These are phyloP conservation scores for Penicillium samsonianum DNA, from an alignment of 495 filamentous ascomycete species.

Conservation along the genomic window DNA sequence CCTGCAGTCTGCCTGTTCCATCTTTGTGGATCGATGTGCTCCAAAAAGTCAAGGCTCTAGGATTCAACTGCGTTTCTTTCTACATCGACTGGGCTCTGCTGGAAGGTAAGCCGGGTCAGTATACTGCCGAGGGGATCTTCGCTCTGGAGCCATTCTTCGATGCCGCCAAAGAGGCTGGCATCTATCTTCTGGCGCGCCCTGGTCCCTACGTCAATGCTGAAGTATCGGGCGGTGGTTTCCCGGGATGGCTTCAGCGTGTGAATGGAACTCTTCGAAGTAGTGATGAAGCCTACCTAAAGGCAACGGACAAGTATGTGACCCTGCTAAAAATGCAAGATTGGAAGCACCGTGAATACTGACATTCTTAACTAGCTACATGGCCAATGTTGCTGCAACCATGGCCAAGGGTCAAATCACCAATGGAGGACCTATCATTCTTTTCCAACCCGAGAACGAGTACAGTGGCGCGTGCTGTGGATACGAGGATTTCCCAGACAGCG, in stretches of 20 bases:
- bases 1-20: constrained; percentile 65
- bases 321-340: background rate
- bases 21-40: constrained; percentile 73
- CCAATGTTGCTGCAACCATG: constrained; percentile 60
- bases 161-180: constrained; percentile 65
- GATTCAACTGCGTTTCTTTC: constrained; percentile 76
- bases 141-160: constrained; percentile 70
- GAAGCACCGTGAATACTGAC: constrained; percentile 2
- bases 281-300: constrained; percentile 60
- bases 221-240: constrained; percentile 62
- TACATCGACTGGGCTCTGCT: constrained; percentile 80
- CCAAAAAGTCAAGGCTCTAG: constrained; percentile 76
- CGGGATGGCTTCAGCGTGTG: constrained; percentile 66
- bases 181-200: constrained; percentile 75
- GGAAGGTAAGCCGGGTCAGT: constrained; percentile 70
- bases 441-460: constrained; percentile 83
- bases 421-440: constrained; percentile 73
- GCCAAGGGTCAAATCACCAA: constrained; percentile 77
- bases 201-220: constrained; percentile 72
- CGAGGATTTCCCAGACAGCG: constrained; percentile 52
- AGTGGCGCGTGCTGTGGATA: constrained; percentile 43
- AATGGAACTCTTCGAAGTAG: constrained; percentile 61
- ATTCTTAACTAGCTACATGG: constrained; percentile 28
- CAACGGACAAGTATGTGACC: constrained; percentile 57
- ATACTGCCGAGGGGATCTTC: constrained; percentile 69